phyloP scores from a whole-genome alignment of 805 yeast species.

The Metschnikowia koreensis region DNA sequence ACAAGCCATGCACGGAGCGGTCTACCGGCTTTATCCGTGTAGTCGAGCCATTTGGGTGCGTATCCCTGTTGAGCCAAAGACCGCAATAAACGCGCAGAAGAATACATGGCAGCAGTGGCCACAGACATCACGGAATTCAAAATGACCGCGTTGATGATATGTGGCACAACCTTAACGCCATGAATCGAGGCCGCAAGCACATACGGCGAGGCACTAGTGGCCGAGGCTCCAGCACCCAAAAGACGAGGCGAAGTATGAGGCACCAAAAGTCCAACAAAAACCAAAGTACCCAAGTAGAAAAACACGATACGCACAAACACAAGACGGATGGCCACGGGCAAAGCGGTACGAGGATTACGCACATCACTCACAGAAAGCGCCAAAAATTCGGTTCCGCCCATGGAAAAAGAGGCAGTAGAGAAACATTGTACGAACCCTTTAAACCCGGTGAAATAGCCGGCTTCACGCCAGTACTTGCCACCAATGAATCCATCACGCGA shows the following conservation, averaged over 20 bases:
- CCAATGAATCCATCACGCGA: conserved; percentile 33
- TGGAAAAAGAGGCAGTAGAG: conserved; percentile 40
- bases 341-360: conserved; percentile 37
- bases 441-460: conserved; percentile 36
- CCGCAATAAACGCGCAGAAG: conserved; percentile 23
- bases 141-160: conserved; percentile 33
- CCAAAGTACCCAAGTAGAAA: conserved; percentile 41
- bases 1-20: conserved; percentile 27
- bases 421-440: conserved; percentile 42
- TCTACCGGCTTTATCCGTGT: conserved; percentile 27
- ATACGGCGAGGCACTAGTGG: conserved; percentile 29
- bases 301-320: conserved; percentile 38
- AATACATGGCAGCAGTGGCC: conserved; percentile 32
- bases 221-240: conserved; percentile 34
- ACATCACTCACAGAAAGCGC: conserved; percentile 40
- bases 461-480: conserved; percentile 41
- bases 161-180: conserved; percentile 29
- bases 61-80: conserved; percentile 28
- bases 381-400: conserved; percentile 42
- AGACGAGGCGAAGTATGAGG: conserved; percentile 33
- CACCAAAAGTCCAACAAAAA: conserved; percentile 38
- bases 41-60: conserved; percentile 31
- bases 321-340: conserved; percentile 43
- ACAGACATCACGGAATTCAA: conserved; percentile 32
- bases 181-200: conserved; percentile 30